Evolutionary conservation across 2,329 filamentous ascomycete genomes (phyloP), one percentile per base, ranked within the genome.

Genomic region (Chaetomium globosum): DNA sequence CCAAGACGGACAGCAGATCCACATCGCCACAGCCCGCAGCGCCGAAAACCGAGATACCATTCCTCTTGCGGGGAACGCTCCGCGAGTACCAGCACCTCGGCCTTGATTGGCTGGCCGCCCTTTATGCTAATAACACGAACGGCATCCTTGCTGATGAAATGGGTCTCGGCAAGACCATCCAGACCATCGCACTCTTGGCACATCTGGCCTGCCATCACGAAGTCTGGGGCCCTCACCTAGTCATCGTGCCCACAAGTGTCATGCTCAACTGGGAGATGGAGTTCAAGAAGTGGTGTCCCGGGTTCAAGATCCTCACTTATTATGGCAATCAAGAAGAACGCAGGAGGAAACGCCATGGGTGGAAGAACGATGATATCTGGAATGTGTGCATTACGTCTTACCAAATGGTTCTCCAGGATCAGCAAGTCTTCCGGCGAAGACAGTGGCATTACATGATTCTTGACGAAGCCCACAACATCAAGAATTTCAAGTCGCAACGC

Each of bases 241-340:
- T 99, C 57, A 90, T 99, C 67, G 95, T 99, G 1, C 95, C 95
- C 1, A 99, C 95, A 2, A 98, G 93, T 77, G 96, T 99, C 57
- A 97, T 99, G 84, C 86, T 99, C 69, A 99, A 99, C 75, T 99
- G 95, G 95, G 96, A 99, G 77, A 98, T 98, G 90, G 95, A 99
- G 78, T 99, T 99, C 83, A 98, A 98, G 75, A 99, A 99, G 76
- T 99, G 94, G 87, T 92, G 93, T 64, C 95, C 96, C 3, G 94
- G 95, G 0, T 99, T 99, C 82, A 98, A 97, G 75, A 96, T 99
- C 63, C 82, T 99, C 65, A 95, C 93, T 0, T 99, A 99, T 79
- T 99, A 98, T 75, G 95, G 96, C 52, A 92, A 89, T 51, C 90
- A 93, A 72, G 93, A 97, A 70, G 95, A 99, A 78, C 89, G 95